Evolutionary conservation across 2,329 filamentous ascomycete genomes (phyloP).

Genomic region (Alternaria triticina): DNA sequence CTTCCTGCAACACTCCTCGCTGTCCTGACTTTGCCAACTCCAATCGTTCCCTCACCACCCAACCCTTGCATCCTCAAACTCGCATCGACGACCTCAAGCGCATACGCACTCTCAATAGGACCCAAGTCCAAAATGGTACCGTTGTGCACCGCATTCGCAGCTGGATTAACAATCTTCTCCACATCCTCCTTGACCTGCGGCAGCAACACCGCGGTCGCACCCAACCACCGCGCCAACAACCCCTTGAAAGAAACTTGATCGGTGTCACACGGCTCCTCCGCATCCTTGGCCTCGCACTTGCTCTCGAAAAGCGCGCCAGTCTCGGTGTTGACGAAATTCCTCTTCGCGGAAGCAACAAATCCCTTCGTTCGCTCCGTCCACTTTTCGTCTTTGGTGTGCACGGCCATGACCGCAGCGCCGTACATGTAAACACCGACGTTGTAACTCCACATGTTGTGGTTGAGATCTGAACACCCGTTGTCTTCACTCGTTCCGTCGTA

Average conservation of each 20-base stretch:
- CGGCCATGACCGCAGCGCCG: slow-evolving; percentile 46
- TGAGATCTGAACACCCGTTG: slow-evolving; percentile 52
- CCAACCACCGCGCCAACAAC: slow-evolving; percentile 35
- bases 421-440: slow-evolving; percentile 63
- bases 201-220: slow-evolving; percentile 28
- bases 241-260: slow-evolving; percentile 75
- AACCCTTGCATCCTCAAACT: slow-evolving; percentile 23
- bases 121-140: slow-evolving; percentile 7
- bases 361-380: slow-evolving; percentile 40
- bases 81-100: slow-evolving; percentile 26
- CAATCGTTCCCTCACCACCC: slow-evolving; percentile 23
- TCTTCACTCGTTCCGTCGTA: slow-evolving; percentile 57
- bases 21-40: slow-evolving; percentile 1
- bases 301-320: slow-evolving; percentile 57
- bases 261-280: slow-evolving; percentile 58
- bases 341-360: slow-evolving; percentile 39
- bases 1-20: slow-evolving; percentile 19
- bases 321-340: slow-evolving; percentile 29
- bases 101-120: slow-evolving; percentile 22
- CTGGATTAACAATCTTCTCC: slow-evolving; percentile 14
- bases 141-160: slow-evolving; percentile 16
- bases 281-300: slow-evolving; percentile 63
- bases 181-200: slow-evolving; percentile 24
- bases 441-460: slow-evolving; percentile 56
- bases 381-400: slow-evolving; percentile 21